Evolutionary conservation across 805 yeast genomes (phyloP).

Genomic region (Schwanniomyces pseudopolymorphus): DNA sequence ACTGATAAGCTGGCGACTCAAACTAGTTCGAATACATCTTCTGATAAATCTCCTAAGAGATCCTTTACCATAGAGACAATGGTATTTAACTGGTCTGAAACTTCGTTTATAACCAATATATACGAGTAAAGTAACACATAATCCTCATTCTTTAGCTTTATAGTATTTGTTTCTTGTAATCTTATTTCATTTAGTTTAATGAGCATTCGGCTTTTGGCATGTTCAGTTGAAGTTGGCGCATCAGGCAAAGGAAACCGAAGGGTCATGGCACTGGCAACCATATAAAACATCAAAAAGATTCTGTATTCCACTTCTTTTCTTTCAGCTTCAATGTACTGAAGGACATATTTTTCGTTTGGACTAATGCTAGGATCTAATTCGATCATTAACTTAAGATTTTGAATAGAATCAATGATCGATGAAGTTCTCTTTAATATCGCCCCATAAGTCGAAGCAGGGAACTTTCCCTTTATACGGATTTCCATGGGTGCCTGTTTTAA

Average conservation of each 20-base stretch:
- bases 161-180: conserved; percentile 15
- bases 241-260: conserved; percentile 77
- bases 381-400: conserved; percentile 68
- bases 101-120: conserved; percentile 65
- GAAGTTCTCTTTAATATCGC: conserved; percentile 56
- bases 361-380: conserved; percentile 57
- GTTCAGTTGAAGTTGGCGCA: conserved; percentile 74
- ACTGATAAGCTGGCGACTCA: conserved; percentile 5
- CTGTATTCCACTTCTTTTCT: conserved; percentile 69
- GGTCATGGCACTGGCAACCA: conserved; percentile 72
- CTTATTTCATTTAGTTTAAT: conserved; percentile 64
- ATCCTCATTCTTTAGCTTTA: conserved; percentile 58
- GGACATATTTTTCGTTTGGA: conserved; percentile 53
- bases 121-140: conserved; percentile 77
- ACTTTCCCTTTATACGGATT: conserved; percentile 69
- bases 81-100: conserved; percentile 61
- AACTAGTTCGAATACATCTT: conserved; percentile 55
- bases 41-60: conserved; percentile 65
- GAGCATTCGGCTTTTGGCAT: conserved; percentile 68
- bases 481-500: conserved; percentile 75
- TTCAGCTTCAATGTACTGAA: conserved; percentile 55
- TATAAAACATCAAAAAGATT: conserved; percentile 73
- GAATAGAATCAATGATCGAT: conserved; percentile 69
- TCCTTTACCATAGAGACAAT: conserved; percentile 55
- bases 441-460: conserved; percentile 54